Conservation (phyloP, 2,329 filamentous ascomycete genomes). For the Penicillium palitans region DNA sequence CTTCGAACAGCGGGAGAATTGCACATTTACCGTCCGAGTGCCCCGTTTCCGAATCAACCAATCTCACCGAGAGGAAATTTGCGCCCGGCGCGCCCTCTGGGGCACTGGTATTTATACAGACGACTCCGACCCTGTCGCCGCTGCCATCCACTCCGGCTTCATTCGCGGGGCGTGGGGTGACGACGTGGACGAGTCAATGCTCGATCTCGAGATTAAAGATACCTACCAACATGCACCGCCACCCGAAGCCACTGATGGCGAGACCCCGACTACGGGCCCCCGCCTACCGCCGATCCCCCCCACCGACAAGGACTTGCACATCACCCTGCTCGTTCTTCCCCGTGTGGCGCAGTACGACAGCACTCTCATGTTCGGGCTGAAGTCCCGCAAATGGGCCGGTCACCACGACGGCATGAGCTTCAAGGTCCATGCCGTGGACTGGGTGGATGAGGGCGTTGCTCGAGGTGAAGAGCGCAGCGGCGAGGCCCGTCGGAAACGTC, state of each 20-base stretch:
- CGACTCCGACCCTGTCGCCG: constrained; percentile 89
- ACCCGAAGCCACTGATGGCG: constrained; percentile 30
- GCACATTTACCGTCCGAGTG: constrained; percentile 84
- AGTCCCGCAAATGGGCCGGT: constrained; percentile 74
- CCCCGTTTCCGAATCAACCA: constrained; percentile 73
- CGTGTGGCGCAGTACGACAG: constrained; percentile 73
- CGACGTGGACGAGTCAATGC: constrained; percentile 68
- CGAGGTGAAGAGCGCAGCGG: constrained; percentile 49
- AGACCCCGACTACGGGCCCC: constrained; percentile 28
- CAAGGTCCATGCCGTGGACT: constrained; percentile 77
- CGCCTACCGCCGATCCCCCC: constrained; percentile 53
- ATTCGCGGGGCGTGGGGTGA: constrained; percentile 85
- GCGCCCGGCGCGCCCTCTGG: constrained; percentile 77
- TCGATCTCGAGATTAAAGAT: constrained; percentile 57
- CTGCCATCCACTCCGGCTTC: constrained; percentile 91
- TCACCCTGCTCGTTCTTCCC: constrained; percentile 82
- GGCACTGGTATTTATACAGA: constrained; percentile 94
- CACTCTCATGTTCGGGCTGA: constrained; percentile 75
- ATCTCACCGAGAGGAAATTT: constrained; percentile 77
- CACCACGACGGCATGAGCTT: constrained; percentile 87
- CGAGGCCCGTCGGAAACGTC: constrained; percentile 51
- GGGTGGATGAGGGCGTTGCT: constrained; percentile 70
- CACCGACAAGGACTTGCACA: constrained; percentile 74
- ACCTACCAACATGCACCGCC: constrained; percentile 47
- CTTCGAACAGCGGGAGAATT: constrained; percentile 79